Evolutionary conservation across 768 basidiomycete species (phyloP).

Genomic region (Suillus cothurnatus): DNA sequence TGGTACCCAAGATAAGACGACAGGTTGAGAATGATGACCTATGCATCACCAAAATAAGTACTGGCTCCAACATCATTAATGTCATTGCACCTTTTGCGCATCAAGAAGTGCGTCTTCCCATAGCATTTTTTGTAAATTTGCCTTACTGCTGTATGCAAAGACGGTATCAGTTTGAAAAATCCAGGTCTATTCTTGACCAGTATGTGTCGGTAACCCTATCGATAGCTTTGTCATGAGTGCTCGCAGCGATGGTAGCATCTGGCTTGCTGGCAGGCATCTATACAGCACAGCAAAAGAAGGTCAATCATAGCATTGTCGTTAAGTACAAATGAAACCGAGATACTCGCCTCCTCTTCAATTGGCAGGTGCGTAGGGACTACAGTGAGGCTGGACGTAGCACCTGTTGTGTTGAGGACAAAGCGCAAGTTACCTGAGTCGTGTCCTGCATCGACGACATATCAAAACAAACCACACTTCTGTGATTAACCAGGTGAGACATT

Average conservation of each 20-base stretch:
- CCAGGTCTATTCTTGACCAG: neutral
- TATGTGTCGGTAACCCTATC: no score
- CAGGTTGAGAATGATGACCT: neutral
- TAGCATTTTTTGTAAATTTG: neutral
- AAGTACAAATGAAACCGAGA: no score
- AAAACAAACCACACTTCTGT: constrained; percentile 5
- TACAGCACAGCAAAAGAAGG: no score
- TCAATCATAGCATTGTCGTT: no score
- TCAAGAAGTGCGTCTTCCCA: neutral
- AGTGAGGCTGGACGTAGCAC: no score
- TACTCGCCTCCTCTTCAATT: no score
- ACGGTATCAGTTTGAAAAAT: neutral
- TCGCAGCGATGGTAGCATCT: no score
- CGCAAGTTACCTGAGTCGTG: constrained; percentile 47
- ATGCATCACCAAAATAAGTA: neutral
- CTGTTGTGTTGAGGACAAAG: no score
- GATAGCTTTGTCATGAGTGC: no score
- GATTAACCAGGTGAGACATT: no score
- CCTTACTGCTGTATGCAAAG: neutral
- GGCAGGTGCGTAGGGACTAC: no score
- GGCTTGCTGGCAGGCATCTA: no score
- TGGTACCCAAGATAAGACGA: neutral
- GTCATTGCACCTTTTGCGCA: neutral
- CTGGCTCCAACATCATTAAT: neutral
- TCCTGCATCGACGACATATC: constrained; percentile 32